Conservation (phyloP, 352 stramenopile genomes). For the Nothophytophthora sp. region DNA sequence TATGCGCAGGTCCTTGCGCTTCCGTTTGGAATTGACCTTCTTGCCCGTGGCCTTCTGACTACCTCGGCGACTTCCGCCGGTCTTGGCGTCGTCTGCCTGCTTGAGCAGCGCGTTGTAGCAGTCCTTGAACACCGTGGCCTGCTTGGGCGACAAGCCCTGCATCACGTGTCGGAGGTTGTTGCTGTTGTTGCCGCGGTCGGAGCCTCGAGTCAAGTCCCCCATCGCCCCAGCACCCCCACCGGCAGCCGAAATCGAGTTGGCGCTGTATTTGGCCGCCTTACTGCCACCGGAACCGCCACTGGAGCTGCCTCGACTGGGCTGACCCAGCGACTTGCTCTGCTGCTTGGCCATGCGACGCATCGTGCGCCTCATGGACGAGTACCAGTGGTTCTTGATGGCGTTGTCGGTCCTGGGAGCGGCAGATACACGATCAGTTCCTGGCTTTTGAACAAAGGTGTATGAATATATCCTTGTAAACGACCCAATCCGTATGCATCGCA, state of each 20-base stretch:
- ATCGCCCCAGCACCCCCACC: conserved; percentile 20
- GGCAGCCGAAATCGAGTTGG: conserved; percentile 26
- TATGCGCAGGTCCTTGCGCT: conserved; percentile 84
- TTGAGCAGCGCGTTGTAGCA: conserved; percentile 77
- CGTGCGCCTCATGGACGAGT: conserved; percentile 90
- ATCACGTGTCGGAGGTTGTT: conserved; percentile 38
- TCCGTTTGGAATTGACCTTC: conserved; percentile 73
- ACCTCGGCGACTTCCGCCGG: conserved; percentile 3
- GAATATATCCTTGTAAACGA: too few species aligned
- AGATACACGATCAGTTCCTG: too few species aligned
- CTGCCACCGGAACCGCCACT: conserved; percentile 1
- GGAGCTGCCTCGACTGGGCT: conserved; percentile 20
- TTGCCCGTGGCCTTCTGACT: conserved; percentile 35
- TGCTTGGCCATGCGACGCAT: conserved; percentile 90
- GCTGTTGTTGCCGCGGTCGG: conserved; percentile 33
- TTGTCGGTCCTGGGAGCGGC: conserved; percentile 69
- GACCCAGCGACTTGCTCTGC: conserved; percentile 70
- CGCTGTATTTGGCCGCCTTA: conserved; percentile 31
- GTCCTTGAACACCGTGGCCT: conserved; percentile 70
- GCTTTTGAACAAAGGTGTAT: too few species aligned
- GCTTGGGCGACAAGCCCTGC: conserved; percentile 54
- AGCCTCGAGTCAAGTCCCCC: conserved; percentile 29
- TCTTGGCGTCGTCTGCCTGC: conserved; percentile 42
- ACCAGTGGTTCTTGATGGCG: conserved; percentile 92
- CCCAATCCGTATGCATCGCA: too few species aligned